A percentile compares a stretch with the other conserved stretches of the same genome.
phyloP scores from a whole-genome alignment of 805 yeast genomes.

The Citeromyces matritensis region DNA sequence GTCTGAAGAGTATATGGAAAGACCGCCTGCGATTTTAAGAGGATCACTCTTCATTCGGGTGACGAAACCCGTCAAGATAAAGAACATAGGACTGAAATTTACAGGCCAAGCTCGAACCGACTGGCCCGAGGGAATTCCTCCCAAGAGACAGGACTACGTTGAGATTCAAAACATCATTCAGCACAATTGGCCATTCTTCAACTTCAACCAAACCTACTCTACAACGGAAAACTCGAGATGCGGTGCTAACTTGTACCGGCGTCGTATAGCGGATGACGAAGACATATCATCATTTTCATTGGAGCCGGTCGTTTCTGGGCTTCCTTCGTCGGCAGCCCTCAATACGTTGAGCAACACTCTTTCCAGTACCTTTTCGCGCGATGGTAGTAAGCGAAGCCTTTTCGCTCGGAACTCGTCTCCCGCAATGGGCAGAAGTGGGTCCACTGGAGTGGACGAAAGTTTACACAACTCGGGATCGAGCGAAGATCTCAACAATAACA shows the following conservation, averaged over 20 bases:
- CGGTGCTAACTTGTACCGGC: conserved; percentile 32
- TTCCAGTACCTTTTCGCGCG: not conserved
- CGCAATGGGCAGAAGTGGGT: conserved; percentile 4
- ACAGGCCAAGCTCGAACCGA: conserved; percentile 68
- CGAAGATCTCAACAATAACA: conserved; percentile 11
- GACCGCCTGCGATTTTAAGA: conserved; percentile 69
- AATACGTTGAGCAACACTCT: not conserved
- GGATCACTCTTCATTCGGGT: conserved; percentile 66
- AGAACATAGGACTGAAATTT: conserved; percentile 43
- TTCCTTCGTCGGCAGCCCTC: not conserved
- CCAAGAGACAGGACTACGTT: conserved; percentile 49
- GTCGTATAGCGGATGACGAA: conserved; percentile 10
- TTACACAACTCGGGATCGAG: conserved; percentile 1
- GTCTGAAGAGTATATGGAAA: conserved; percentile 38
- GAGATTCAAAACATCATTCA: conserved; percentile 55
- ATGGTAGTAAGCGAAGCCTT: not conserved
- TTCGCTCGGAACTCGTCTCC: conserved; percentile 10
- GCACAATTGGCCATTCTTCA: conserved; percentile 89
- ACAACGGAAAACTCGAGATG: conserved; percentile 15
- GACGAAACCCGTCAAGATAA: conserved; percentile 57
- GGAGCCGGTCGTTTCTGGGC: conserved; percentile 5
- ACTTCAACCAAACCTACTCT: conserved; percentile 14
- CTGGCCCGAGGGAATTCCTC: conserved; percentile 98
- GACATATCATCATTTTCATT: conserved; percentile 21
- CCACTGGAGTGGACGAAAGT: not conserved